Percentiles rank a stretch among this genome's conserved stretches.
phyloP scores from a whole-genome alignment of 2,329 filamentous ascomycete species.

The Dactylella cylindrospora region DNA sequence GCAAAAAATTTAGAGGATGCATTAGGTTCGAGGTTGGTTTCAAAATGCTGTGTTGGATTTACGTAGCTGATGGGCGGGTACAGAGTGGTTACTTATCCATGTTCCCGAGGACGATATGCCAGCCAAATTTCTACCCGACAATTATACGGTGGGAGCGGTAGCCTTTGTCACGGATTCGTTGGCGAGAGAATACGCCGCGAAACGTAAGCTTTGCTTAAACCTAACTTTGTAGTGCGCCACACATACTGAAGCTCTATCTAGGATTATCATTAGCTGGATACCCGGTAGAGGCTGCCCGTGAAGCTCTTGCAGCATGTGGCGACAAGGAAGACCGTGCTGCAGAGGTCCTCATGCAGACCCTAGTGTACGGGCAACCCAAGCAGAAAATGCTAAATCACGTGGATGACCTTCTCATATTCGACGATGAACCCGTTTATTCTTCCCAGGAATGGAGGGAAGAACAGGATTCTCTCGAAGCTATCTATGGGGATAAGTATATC shows the following conservation, averaged over 20 bases:
- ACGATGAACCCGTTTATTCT: slow-evolving; percentile 49
- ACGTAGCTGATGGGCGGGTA: slow-evolving; percentile 9
- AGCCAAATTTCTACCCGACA: slow-evolving; percentile 84
- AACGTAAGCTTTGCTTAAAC: slow-evolving; percentile 24
- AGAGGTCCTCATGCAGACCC: slow-evolving; percentile 71
- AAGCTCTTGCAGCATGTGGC: slow-evolving; percentile 68
- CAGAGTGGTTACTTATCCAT: slow-evolving; percentile 91
- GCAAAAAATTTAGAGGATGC: slow-evolving; percentile 92
- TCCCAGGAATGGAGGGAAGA: slow-evolving; percentile 77
- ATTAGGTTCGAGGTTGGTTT: slow-evolving; percentile 54
- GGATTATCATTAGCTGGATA: slow-evolving; percentile 65
- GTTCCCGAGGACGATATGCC: slow-evolving; percentile 97
- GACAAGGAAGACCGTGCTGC: slow-evolving; percentile 77
- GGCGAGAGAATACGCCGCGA: slow-evolving; percentile 46
- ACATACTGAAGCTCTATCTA: not conserved
- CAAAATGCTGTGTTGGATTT: not conserved
- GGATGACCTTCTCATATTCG: slow-evolving; percentile 49
- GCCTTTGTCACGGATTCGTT: slow-evolving; percentile 60
- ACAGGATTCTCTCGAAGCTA: slow-evolving; percentile 77
- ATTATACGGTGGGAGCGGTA: slow-evolving; percentile 84
- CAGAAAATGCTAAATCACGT: slow-evolving; percentile 51
- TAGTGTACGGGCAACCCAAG: slow-evolving; percentile 54
- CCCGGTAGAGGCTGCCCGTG: slow-evolving; percentile 76
- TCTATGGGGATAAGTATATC: slow-evolving; percentile 74
- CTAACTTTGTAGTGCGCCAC: not conserved